A percentile compares a stretch with the other conserved stretches of the same genome.
Evolutionary conservation across 495 filamentous ascomycete species (phyloP).

Genomic region (Talaromyces wortmannii): DNA sequence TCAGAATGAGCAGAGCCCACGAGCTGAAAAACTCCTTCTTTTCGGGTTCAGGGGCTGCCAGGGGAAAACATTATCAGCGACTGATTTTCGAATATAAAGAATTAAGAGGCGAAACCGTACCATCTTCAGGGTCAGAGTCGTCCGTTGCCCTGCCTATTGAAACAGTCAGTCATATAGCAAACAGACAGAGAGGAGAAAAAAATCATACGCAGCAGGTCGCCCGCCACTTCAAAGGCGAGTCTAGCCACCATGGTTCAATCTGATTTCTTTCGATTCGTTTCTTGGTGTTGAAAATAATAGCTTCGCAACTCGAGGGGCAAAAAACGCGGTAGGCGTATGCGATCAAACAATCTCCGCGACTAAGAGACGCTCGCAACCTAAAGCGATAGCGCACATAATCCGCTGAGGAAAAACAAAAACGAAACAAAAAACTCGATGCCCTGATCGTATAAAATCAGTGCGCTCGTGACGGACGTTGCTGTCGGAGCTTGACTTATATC

Average conservation of each 20-base stretch:
- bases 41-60: slow-evolving; percentile 54
- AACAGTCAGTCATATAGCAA: slow-evolving; percentile 12
- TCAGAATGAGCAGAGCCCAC: slow-evolving; percentile 95
- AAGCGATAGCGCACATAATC: slow-evolving; percentile 29
- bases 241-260: slow-evolving; percentile 30
- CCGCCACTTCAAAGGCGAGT: slow-evolving; percentile 28
- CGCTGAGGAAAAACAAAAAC: background rate
- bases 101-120: slow-evolving; percentile 18
- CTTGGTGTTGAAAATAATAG: background rate
- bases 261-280: background rate
- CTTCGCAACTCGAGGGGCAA: background rate
- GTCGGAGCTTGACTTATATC: too few relatives aligned
- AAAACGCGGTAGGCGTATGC: background rate
- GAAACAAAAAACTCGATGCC: too few relatives aligned
- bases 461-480: too few relatives aligned
- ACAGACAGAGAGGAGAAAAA: background rate
- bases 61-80: slow-evolving; percentile 8
- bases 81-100: too few relatives aligned
- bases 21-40: slow-evolving; percentile 90
- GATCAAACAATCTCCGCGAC: slow-evolving; percentile 20
- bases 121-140: slow-evolving; percentile 46
- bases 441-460: too few relatives aligned
- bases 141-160: slow-evolving; percentile 16
- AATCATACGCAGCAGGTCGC: slow-evolving; percentile 36
- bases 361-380: slow-evolving; percentile 19